phyloP scores from a whole-genome alignment of 306 rosid species.

The Bauhinia variegata region DNA sequence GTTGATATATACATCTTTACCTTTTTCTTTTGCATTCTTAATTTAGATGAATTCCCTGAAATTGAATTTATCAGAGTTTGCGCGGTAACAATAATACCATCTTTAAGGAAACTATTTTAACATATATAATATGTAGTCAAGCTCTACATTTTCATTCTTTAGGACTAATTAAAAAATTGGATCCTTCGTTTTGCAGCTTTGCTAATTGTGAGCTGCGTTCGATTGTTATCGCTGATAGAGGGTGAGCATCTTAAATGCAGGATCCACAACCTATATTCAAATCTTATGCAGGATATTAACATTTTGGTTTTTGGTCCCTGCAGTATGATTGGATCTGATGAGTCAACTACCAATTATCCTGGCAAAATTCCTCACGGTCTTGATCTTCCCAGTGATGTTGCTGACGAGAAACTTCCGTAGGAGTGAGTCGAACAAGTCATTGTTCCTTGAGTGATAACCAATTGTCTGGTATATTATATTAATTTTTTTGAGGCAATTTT shows the following conservation, averaged over 20 bases:
- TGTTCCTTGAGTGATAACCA: not conserved
- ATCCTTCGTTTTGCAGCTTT: slow-evolving; percentile 59
- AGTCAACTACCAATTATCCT: slow-evolving; percentile 68
- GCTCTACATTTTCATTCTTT: not conserved
- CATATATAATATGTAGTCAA: not conserved
- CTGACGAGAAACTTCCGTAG: slow-evolving; percentile 50
- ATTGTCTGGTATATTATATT: not conserved
- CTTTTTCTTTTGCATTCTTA: slow-evolving; percentile 1
- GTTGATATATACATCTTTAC: not conserved
- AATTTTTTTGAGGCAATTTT: not conserved
- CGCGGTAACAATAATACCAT: not conserved
- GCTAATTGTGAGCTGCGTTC: slow-evolving; percentile 92
- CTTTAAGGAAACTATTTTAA: too few relatives aligned
- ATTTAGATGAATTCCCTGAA: not conserved
- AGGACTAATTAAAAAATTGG: slow-evolving; percentile 14
- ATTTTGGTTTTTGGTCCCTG: slow-evolving; percentile 17
- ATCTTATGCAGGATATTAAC: slow-evolving; percentile 17
- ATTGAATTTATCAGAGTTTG: not conserved
- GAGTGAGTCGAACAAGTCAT: slow-evolving; percentile 38
- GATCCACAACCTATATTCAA: not conserved
- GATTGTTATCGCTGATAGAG: slow-evolving; percentile 66
- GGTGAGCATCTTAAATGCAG: slow-evolving; percentile 54
- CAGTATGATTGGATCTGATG: slow-evolving; percentile 71
- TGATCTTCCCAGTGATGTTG: slow-evolving; percentile 80
- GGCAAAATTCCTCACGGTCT: slow-evolving; percentile 71